Conservation (phyloP, 2,329 filamentous ascomycete species). For the Xylaria sp. region DNA sequence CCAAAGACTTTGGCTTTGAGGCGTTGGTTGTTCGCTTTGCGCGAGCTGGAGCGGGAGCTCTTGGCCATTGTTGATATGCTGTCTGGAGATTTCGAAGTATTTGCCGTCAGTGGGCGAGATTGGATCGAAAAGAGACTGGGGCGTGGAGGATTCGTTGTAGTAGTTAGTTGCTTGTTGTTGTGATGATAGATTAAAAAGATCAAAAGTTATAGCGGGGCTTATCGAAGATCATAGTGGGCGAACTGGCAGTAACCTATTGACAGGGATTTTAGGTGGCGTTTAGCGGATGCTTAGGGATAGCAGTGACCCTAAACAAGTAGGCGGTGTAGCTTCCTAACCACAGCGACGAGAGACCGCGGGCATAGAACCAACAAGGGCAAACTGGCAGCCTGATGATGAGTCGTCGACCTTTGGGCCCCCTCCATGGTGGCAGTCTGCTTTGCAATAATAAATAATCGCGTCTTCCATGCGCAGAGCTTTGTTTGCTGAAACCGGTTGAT, state of each 20-base stretch:
- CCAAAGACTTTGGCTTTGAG: slow-evolving; percentile 86
- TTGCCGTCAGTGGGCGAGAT: not conserved
- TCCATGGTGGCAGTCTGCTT: slow-evolving; percentile 15
- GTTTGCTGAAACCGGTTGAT: not conserved
- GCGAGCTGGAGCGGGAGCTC: slow-evolving; percentile 79
- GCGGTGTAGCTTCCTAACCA: slow-evolving; percentile 37
- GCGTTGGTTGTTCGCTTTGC: slow-evolving; percentile 84
- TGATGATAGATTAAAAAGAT: slow-evolving; percentile 10
- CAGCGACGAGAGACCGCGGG: slow-evolving; percentile 27
- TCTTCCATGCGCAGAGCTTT: slow-evolving; percentile 17
- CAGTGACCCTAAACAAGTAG: slow-evolving; percentile 26
- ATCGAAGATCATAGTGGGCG: slow-evolving; percentile 27
- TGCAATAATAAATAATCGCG: slow-evolving; percentile 16
- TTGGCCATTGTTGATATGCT: slow-evolving; percentile 76
- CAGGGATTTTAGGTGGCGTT: not conserved
- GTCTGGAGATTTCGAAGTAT: not conserved
- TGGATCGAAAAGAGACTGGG: not conserved
- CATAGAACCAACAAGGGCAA: slow-evolving; percentile 20
- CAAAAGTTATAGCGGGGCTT: slow-evolving; percentile 37
- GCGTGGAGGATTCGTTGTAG: not conserved
- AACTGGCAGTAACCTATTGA: not conserved
- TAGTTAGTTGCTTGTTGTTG: slow-evolving; percentile 1
- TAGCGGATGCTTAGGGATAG: slow-evolving; percentile 4
- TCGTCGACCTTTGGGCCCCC: not conserved
- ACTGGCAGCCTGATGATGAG: slow-evolving; percentile 24